Evolutionary conservation across 169 alveolate genomes (phyloP), one percentile per base, ranked within the genome.

Genomic region (Haemoproteus tartakovskyi): DNA sequence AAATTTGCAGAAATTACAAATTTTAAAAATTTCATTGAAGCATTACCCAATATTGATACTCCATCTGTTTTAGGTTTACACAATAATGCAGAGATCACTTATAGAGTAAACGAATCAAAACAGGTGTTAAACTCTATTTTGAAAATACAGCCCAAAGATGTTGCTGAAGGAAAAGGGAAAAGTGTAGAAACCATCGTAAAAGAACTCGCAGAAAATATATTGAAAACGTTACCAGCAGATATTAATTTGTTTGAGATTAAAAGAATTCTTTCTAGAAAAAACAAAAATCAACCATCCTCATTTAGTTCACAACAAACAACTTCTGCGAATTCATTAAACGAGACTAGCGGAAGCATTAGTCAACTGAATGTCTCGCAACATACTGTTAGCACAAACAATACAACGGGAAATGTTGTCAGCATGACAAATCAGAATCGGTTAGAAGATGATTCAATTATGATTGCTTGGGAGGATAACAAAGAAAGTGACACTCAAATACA

Each of bases 111-210:
- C 79, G 98, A 95, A 82, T 90, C 96, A 22, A 61, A 88, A 57
- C 95, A 89, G 78, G 92, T 95, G 92, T 88, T 94, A 78, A 87
- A 85, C 64, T 93, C 98, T 18, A 90, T 95, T 41, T 92, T 93
- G 78, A 95, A 93, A 60, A 95, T 98, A n/a, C 93, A 93, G 63
- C 99, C 99, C 18, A 95, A 95, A 87, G 97, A 95, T 43, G 90
- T 95, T 26, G 92, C 92, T 21, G 95, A 93, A 40, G 95, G 96
- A 26, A 94, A 96, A 9, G 99, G 98, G 16, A 94, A 93, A 82
- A 88, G 97, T 22, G 89, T 95, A 89, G 98, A 95, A 88, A 98
- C 95, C 11, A 93, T 92, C 60, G 97, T 95, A 56, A 88, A 90
- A 64, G 98, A 95, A 36, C 92, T 92, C 56, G 95, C 92, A 64